Percentiles rank a stretch among this genome's conserved stretches.
These are phyloP conservation scores for Boletellus sp. DNA, from an alignment of 768 basidiomycete species.

Conservation along the genomic window DNA sequence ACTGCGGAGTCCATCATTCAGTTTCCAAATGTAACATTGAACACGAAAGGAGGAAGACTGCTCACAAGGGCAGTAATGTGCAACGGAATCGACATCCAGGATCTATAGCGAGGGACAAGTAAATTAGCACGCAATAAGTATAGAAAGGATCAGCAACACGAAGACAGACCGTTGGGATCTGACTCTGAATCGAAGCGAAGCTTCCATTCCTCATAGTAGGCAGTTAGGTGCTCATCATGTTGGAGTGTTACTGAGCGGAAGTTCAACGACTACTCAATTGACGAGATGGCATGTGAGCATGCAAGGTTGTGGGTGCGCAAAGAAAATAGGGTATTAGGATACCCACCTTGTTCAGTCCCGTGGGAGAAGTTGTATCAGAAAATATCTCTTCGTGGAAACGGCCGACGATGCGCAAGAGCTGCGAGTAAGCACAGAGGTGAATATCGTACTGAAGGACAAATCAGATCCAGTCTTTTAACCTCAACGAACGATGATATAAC, in stretches of 20 bases:
- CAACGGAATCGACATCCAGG: constrained; percentile 57
- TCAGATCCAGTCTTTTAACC: neutral
- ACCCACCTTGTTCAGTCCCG: constrained; percentile 64
- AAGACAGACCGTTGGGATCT: constrained; percentile 48
- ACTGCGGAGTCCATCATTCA: constrained; percentile 35
- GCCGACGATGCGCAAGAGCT: constrained; percentile 64
- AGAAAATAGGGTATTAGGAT: neutral
- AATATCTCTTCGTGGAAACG: constrained; percentile 77
- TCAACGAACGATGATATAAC: no score
- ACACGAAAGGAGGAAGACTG: constrained; percentile 1
- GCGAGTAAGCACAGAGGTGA: constrained; percentile 71
- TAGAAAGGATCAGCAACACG: no score
- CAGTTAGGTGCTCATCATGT: constrained; percentile 55
- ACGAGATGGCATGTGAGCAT: constrained; percentile 4
- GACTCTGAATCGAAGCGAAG: constrained; percentile 56
- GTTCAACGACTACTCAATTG: constrained; percentile 50
- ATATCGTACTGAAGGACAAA: constrained; percentile 55
- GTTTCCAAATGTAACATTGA: constrained; percentile 2
- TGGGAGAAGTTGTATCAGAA: constrained; percentile 62
- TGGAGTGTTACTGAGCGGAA: constrained; percentile 60
- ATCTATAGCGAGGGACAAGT: constrained; percentile 37
- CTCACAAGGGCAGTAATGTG: constrained; percentile 70
- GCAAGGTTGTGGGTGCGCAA: neutral
- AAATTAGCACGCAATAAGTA: neutral
- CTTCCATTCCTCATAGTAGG: constrained; percentile 67